A percentile compares a stretch with the other conserved stretches of the same genome.
phyloP scores from a whole-genome alignment of 495 filamentous ascomycete species.

The Chlorociboria aeruginascens region DNA sequence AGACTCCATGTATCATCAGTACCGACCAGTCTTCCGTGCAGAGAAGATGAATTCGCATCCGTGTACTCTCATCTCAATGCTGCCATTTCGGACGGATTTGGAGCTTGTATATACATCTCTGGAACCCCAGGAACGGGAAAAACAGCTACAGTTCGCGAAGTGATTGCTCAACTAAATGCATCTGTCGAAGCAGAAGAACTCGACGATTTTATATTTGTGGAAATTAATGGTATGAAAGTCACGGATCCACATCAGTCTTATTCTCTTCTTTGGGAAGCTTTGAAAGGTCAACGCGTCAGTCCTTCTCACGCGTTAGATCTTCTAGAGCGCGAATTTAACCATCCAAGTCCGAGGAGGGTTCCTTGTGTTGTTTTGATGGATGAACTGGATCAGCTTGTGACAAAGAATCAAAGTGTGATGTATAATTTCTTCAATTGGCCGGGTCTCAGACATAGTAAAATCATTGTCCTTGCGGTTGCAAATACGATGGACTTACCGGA shows the following conservation, averaged over 20 bases:
- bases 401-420: slow-evolving; percentile 97
- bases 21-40: slow-evolving; percentile 77
- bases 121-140: slow-evolving; percentile 98
- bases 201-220: slow-evolving; percentile 98
- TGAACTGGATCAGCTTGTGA: slow-evolving; percentile 95
- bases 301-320: slow-evolving; percentile 85
- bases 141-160: slow-evolving; percentile 94
- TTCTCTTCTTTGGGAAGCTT: slow-evolving; percentile 87
- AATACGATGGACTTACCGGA: slow-evolving; percentile 99
- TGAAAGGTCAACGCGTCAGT: slow-evolving; percentile 86
- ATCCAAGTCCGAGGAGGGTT: slow-evolving; percentile 78
- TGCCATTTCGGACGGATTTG: slow-evolving; percentile 86
- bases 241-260: slow-evolving; percentile 97
- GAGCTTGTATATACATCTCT: slow-evolving; percentile 98
- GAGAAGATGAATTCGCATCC: slow-evolving; percentile 78
- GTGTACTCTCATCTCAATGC: slow-evolving; percentile 91
- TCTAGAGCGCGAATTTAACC: slow-evolving; percentile 80
- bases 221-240: slow-evolving; percentile 99
- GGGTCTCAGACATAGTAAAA: slow-evolving; percentile 72
- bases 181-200: slow-evolving; percentile 83
- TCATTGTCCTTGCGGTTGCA: slow-evolving; percentile 94
- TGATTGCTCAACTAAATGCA: slow-evolving; percentile 75
- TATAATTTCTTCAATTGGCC: slow-evolving; percentile 99
- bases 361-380: slow-evolving; percentile 99
- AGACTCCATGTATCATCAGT: slow-evolving; percentile 89